Evolutionary conservation across 2,329 filamentous ascomycete genomes (phyloP).

Genomic region (Sporothrix brunneoviolacea): DNA sequence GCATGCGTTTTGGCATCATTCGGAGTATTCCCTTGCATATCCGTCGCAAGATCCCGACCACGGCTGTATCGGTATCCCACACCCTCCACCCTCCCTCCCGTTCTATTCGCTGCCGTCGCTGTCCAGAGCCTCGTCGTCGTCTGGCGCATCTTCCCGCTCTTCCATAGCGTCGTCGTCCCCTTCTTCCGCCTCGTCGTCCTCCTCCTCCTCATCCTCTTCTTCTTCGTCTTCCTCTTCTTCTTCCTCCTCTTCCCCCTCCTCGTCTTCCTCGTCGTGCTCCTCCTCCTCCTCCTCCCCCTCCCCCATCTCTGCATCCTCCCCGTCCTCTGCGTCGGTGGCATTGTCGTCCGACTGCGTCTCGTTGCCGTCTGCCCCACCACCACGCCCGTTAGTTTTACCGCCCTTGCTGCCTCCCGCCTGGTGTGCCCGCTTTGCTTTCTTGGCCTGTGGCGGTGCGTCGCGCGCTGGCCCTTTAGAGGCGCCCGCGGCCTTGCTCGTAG

Average conservation of each 20-base stretch:
- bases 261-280: slow-evolving; percentile 34
- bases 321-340: slow-evolving; percentile 25
- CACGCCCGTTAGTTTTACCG: slow-evolving; percentile 29
- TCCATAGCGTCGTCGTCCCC: slow-evolving; percentile 40
- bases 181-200: slow-evolving; percentile 37
- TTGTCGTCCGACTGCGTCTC: slow-evolving; percentile 43
- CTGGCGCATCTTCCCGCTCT: slow-evolving; percentile 42
- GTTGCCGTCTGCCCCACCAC: slow-evolving; percentile 37
- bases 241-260: slow-evolving; percentile 36
- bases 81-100: no score
- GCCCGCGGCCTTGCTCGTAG: slow-evolving; percentile 14
- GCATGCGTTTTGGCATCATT: no score
- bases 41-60: no score
- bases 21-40: no score
- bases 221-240: slow-evolving; percentile 45
- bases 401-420: slow-evolving; percentile 22
- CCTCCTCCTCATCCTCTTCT: slow-evolving; percentile 33
- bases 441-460: slow-evolving; percentile 26
- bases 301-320: slow-evolving; percentile 27
- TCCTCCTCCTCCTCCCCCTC: slow-evolving; percentile 30
- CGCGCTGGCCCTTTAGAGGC: slow-evolving; percentile 17
- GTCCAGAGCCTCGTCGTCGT: slow-evolving; percentile 56
- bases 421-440: slow-evolving; percentile 33
- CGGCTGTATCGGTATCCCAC: no score
- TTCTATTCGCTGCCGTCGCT: slow-evolving; percentile 51